Percentiles rank a stretch among this genome's conserved stretches.
These are phyloP conservation scores for Talaromyces ruber DNA, from an alignment of 495 filamentous ascomycete species.

Conservation along the genomic window DNA sequence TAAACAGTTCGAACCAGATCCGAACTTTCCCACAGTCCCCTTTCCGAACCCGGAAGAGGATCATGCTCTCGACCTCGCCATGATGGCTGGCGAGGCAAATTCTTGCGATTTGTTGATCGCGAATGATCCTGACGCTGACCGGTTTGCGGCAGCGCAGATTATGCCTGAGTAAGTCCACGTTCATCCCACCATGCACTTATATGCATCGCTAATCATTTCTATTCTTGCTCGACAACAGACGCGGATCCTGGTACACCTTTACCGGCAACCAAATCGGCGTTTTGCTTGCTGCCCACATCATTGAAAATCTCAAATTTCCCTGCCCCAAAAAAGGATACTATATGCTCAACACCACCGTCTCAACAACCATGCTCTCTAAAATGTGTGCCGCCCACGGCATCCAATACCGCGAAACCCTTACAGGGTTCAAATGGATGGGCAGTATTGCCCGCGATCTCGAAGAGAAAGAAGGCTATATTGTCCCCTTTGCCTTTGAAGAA, in stretches of 20 bases:
- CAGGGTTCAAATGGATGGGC: slow-evolving; percentile 70
- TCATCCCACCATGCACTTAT: not conserved
- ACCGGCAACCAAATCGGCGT: slow-evolving; percentile 64
- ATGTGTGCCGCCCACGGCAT: slow-evolving; percentile 51
- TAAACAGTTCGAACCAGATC: slow-evolving; percentile 50
- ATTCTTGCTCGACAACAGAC: not conserved
- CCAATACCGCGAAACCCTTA: slow-evolving; percentile 55
- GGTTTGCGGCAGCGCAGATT: slow-evolving; percentile 52
- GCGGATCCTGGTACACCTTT: slow-evolving; percentile 51
- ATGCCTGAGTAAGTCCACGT: slow-evolving; percentile 7
- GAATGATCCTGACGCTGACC: slow-evolving; percentile 67
- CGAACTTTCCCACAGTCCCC: slow-evolving; percentile 60
- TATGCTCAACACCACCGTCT: slow-evolving; percentile 58
- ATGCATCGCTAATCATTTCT: not conserved
- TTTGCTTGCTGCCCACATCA: slow-evolving; percentile 49
- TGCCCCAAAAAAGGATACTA: slow-evolving; percentile 25
- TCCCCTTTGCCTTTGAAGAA: slow-evolving; percentile 62
- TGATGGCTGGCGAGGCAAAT: slow-evolving; percentile 41
- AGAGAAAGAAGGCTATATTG: slow-evolving; percentile 33
- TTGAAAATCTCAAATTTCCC: slow-evolving; percentile 32
- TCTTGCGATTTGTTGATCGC: slow-evolving; percentile 49
- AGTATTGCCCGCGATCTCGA: slow-evolving; percentile 36
- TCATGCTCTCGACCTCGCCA: slow-evolving; percentile 59
- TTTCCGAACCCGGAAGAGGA: slow-evolving; percentile 70
- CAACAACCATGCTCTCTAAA: slow-evolving; percentile 53